Evolutionary conservation across 2,329 filamentous ascomycete species (phyloP).

Genomic region (Rutstroemia sp.): DNA sequence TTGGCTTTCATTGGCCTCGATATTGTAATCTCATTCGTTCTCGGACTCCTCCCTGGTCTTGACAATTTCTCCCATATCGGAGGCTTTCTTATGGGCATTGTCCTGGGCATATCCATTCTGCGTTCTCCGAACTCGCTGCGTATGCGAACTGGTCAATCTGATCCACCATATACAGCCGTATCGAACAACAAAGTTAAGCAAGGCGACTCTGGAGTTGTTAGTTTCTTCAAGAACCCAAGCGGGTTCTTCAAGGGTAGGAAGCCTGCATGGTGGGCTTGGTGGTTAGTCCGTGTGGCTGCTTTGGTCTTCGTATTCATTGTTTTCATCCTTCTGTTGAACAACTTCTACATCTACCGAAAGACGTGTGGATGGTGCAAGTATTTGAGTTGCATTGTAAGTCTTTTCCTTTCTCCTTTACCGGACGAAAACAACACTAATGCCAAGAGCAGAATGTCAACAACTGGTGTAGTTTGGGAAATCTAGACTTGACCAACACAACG

Average conservation of each 20-base stretch:
- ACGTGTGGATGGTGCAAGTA: slow-evolving; percentile 93
- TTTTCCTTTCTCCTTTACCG: not conserved
- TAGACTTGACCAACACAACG: slow-evolving; percentile 14
- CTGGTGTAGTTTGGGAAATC: slow-evolving; percentile 50
- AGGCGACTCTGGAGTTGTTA: slow-evolving; percentile 23
- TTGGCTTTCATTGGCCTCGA: slow-evolving; percentile 83
- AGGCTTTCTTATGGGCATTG: slow-evolving; percentile 86
- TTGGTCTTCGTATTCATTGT: slow-evolving; percentile 74
- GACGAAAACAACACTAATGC: slow-evolving; percentile 13
- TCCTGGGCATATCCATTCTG: slow-evolving; percentile 77
- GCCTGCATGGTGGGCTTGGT: slow-evolving; percentile 96
- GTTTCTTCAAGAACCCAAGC: slow-evolving; percentile 53
- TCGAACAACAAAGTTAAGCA: slow-evolving; percentile 33
- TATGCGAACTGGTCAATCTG: slow-evolving; percentile 61
- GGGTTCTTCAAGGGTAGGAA: slow-evolving; percentile 91
- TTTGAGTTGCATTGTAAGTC: slow-evolving; percentile 81
- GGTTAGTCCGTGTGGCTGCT: slow-evolving; percentile 73
- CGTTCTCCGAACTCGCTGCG: slow-evolving; percentile 80
- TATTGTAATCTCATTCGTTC: slow-evolving; percentile 80
- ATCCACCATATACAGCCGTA: slow-evolving; percentile 64
- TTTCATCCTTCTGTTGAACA: slow-evolving; percentile 80
- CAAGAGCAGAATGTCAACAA: slow-evolving; percentile 67
- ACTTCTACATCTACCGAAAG: slow-evolving; percentile 77
- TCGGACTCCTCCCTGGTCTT: slow-evolving; percentile 83
- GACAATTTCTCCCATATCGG: slow-evolving; percentile 98